Evolutionary conservation across 768 basidiomycete genomes (phyloP), one percentile per base, ranked within the genome.

Genomic region (Stropharia rugosoannulata): DNA sequence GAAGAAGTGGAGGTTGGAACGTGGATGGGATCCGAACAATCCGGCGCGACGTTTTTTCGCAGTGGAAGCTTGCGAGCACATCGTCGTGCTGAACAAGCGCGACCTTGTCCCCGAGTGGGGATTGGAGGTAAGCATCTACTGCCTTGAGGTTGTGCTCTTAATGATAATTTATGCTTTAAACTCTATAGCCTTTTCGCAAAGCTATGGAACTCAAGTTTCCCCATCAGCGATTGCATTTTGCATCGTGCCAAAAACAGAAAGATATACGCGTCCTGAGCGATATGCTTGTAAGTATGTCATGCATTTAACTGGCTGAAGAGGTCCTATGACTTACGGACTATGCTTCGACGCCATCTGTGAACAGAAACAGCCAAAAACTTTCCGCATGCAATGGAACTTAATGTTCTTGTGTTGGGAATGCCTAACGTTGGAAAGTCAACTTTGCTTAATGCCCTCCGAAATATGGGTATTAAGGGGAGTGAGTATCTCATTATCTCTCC

Each of bases 371-470:
- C 90, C 32, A 84, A 83, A 63, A 75, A 77, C 40, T 80, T 86
- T 66, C 84, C 84, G 49, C 82, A 90, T 59, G 80, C 84, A 45
- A 83, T 85, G 62, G 90, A 90, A 67, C 73, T 93, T 61, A 94
- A 95, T 63, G 88, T 98, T 6, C 80, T 98, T 2, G 93, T 98
- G 19, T 87, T 97, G 56, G 97, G 97, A 19, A 98, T 99, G 96
- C 97, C 97, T 15, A 98, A 98, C 69, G 94, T 98, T 45, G 96
- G 96, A 40, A 98, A 99, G 74, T 98, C 95, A 12, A 95, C 93
- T 2, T 72, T 98, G 49, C 76, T 99, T 11, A 99, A 99, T 66
- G 85, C 93, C 1, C 79, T 99, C 25, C 83, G 96, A 41, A 86
- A 83, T 64, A 86, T 86, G 66, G 96, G 96, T 10, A 90, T 96